A percentile compares a stretch with the other conserved stretches of the same genome.
Conservation (phyloP, 2,329 filamentous ascomycete genomes). For the Pleoardoris graminearum region DNA sequence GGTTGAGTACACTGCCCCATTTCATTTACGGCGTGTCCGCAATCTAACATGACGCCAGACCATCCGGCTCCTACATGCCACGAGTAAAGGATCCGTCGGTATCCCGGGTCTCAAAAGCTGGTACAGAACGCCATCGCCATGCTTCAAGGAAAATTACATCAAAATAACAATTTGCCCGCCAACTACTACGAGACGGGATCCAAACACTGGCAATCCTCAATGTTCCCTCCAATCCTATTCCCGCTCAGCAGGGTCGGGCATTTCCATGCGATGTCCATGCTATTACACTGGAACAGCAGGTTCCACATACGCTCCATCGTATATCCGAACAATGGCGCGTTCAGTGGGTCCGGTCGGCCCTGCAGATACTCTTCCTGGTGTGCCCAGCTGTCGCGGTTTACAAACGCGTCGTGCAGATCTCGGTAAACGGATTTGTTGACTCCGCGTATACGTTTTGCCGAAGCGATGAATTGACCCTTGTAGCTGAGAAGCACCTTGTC, state of each 20-base stretch:
- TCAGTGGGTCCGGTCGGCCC: conserved; percentile 21
- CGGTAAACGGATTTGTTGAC: conserved; percentile 38
- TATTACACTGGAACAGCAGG: conserved; percentile 27
- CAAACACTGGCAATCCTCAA: conserved; percentile 29
- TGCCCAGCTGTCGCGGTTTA: conserved; percentile 26
- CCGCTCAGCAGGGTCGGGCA: conserved; percentile 28
- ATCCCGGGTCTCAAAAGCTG: no score
- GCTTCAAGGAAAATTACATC: not conserved
- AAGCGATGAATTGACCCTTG: conserved; percentile 53
- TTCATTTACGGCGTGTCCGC: no score
- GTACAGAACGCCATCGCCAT: no score
- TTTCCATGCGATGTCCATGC: conserved; percentile 25
- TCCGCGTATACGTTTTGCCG: conserved; percentile 47
- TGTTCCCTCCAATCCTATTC: conserved; percentile 20
- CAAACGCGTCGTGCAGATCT: conserved; percentile 27
- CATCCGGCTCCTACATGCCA: no score
- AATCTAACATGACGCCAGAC: no score
- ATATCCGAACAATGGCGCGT: conserved; percentile 25
- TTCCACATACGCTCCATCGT: conserved; percentile 30
- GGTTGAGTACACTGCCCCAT: no score
- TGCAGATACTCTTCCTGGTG: conserved; percentile 21
- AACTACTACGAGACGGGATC: conserved; percentile 12
- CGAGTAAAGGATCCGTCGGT: no score
- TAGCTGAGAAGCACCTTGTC: conserved; percentile 46
- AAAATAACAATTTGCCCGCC: not conserved